Evolutionary conservation across 106 monocot species (phyloP), one percentile per base, ranked within the genome.

Genomic region (Hemerocallis citrina): DNA sequence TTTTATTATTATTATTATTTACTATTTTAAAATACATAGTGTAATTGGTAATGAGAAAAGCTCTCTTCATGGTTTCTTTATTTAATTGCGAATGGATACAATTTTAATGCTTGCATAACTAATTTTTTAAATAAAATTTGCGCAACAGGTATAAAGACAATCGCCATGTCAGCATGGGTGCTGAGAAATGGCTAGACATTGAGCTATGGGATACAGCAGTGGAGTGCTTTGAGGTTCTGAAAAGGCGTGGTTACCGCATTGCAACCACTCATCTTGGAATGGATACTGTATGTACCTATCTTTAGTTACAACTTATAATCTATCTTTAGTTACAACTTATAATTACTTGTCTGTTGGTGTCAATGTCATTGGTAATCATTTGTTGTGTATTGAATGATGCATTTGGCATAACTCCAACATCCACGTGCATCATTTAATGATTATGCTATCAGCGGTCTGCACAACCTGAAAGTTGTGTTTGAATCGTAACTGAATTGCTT

Each of bases 121-220:
- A 42, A 55, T 16, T 42, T 25, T 8, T n/a, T n/a, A n/a, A n/a
- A n/a, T n/a, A n/a, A n/a, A n/a, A 19, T 43, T n/a, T 12, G 29
- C 42, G 25, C 35, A 10, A 30, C 69, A 98, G 98, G 72, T 98
- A 98, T 68, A 81, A 69, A 44, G 88, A 98, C 62, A 98, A 98
- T 72, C 75, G 98, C 14, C 98, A 98, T 82, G 98, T 98, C 24
- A 98, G 92, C 62, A 88, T 77, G 79, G 98, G 98, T 52, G 79
- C 98, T 64, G 98, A 98, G 70, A 98, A 98, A 73, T 98, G 92
- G 98, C 49, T 98, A 52, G 98, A 98, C 42, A 98, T 98, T 55
- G 92, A 98, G 77, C 62, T 98, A 0, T 98, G 98, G 98, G 71
- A 72, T 45, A 85, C 98, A 54, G 64, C 88, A 2, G 8, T 41